Percentiles rank a stretch among this genome's conserved stretches.
phyloP scores from a whole-genome alignment of 192 early-diverging fungal genomes.

The Coemansia furcata region DNA sequence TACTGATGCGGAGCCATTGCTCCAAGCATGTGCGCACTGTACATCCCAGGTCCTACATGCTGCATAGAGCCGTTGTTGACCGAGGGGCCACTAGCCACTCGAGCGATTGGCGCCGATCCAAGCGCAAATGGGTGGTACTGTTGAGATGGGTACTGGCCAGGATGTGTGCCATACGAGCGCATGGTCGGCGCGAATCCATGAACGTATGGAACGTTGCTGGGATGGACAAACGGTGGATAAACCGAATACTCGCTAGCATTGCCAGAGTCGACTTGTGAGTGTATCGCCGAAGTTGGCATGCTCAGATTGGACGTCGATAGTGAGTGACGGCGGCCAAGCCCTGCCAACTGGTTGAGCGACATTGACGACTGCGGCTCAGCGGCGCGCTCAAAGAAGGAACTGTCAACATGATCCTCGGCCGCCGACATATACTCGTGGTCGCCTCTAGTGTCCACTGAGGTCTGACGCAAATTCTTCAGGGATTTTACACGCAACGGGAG shows the following conservation, averaged over 20 bases:
- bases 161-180: conserved; percentile 6
- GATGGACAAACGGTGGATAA: conserved; percentile 12
- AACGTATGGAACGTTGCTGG: not conserved
- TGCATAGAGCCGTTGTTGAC: not conserved
- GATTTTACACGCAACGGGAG: conserved; percentile 33
- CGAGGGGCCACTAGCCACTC: not conserved
- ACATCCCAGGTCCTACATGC: not conserved
- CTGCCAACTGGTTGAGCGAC: conserved; percentile 22
- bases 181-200: conserved; percentile 3
- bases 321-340: conserved; percentile 42
- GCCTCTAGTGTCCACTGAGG: conserved; percentile 20
- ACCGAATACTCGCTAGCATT: conserved; percentile 1
- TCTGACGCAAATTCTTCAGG: conserved; percentile 37
- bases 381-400: conserved; percentile 24
- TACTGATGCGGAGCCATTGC: not conserved
- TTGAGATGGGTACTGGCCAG: conserved; percentile 9
- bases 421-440: conserved; percentile 1
- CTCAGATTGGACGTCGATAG: conserved; percentile 24
- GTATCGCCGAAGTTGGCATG: not conserved
- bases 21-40: not conserved
- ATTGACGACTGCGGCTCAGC: conserved; percentile 18
- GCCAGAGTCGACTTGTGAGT: not conserved
- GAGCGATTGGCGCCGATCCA: not conserved
- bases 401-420: conserved; percentile 12
- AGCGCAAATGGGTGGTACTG: conserved; percentile 2